Evolutionary conservation across 1,139 yeast species (phyloP), one percentile per base, ranked within the genome.

Genomic region (Hansenula lynferdii): DNA sequence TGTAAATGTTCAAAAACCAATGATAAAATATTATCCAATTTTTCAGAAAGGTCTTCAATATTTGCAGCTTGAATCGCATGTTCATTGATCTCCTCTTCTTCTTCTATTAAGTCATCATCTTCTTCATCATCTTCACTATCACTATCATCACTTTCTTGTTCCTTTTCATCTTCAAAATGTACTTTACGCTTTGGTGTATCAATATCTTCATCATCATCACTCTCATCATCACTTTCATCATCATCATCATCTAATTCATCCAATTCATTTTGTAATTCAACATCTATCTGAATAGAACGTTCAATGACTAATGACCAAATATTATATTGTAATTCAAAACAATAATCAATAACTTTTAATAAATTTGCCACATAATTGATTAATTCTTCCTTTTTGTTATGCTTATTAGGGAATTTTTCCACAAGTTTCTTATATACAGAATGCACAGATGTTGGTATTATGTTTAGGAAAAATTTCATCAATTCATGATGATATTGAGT

Each of bases 181-280:
- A 51, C 54, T 32, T 42, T 48, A 11, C 46, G 45, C 8, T 44
- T 53, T 8, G n/a, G n/a, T n/a, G 54, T 63, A 3, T 24, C 26
- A 12, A 5, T 15, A 6, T 49, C 58, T 5, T 50, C 59, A 5
- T 28, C 62, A 7, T 49, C 61, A 7, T 51, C 72, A 6, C n/a
- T n/a, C n/a, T 72, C 77, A 5, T 70, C 73, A 18, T 72, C 82
- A 21, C 77, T 80, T 31, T 74, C 79, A 32, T 76, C 86, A 27
- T 81, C 92, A 40, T 85, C 86, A 40, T 85, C 96, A 54, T 86
- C 96, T 40, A 83, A 67, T 48, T 86, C 95, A 49, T 86, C 96
- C 45, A 85, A 63, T 53, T 85, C 95, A 53, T 86, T 89, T 56
- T 87, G 96, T 43, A 90, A 68, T 60, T 89, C 97, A n/a, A 90